Evolutionary conservation across 352 stramenopile genomes (phyloP).

Genomic region (Phytophthora syringae): DNA sequence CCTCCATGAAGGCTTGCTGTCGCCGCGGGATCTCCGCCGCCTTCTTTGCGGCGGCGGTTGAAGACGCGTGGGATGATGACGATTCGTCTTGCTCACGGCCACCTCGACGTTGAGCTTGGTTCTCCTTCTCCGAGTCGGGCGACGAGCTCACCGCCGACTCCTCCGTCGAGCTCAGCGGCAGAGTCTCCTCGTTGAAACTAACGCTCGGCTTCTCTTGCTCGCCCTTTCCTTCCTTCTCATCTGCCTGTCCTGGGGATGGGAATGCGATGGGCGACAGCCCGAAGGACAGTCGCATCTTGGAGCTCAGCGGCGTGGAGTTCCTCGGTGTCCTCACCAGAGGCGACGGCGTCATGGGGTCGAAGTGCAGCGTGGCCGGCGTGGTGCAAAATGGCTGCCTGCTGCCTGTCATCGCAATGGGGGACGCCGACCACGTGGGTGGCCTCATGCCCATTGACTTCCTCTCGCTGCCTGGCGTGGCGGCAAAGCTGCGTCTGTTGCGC

Average conservation of each 20-base stretch:
- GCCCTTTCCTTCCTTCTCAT: slow-evolving; percentile 13
- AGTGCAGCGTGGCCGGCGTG: no score
- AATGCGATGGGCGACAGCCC: slow-evolving; percentile 59
- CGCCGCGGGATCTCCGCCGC: slow-evolving; percentile 34
- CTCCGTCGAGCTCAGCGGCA: slow-evolving; percentile 16
- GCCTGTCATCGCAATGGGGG: slow-evolving; percentile 22
- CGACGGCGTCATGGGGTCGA: slow-evolving; percentile 23
- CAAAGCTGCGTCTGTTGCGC: slow-evolving; percentile 8
- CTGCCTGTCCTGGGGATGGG: slow-evolving; percentile 16
- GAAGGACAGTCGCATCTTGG: slow-evolving; percentile 37
- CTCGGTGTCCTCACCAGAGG: slow-evolving; percentile 16
- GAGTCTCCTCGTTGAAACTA: slow-evolving; percentile 14
- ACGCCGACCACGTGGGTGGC: slow-evolving; percentile 39
- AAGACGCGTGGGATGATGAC: slow-evolving; percentile 26
- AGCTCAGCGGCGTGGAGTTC: slow-evolving; percentile 19
- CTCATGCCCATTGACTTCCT: slow-evolving; percentile 17
- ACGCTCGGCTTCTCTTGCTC: slow-evolving; percentile 11
- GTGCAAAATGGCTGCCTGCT: no score
- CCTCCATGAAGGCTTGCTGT: slow-evolving; percentile 60
- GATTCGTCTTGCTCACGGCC: slow-evolving; percentile 7
- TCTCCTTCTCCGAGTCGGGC: slow-evolving; percentile 30
- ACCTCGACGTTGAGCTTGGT: slow-evolving; percentile 20
- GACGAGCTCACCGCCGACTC: not conserved
- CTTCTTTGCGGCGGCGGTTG: slow-evolving; percentile 6
- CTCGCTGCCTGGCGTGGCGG: slow-evolving; percentile 11